Conservation (phyloP, 2,329 filamentous ascomycete genomes). For the Fusarium verrucosum region DNA sequence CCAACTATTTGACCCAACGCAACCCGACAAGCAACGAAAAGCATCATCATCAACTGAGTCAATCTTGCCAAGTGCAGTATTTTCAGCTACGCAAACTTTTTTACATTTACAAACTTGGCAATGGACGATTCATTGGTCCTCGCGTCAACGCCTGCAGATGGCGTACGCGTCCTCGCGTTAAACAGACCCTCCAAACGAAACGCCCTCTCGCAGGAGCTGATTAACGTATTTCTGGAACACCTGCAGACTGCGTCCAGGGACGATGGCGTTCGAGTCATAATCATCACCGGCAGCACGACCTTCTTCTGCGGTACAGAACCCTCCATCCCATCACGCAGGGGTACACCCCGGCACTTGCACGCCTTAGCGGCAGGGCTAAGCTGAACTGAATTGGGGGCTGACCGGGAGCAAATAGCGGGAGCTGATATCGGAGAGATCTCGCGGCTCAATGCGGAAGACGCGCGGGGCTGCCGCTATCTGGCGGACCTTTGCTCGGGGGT, state of each 20-base stretch:
- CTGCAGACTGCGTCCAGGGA: constrained; percentile 41
- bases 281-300: constrained; percentile 51
- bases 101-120: neutral
- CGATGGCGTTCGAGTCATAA: constrained; percentile 48
- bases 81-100: neutral
- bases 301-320: constrained; percentile 50
- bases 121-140: constrained; percentile 39
- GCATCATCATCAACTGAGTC: neutral
- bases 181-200: constrained; percentile 67
- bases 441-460: constrained; percentile 46
- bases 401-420: constrained; percentile 44
- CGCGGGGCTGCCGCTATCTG: constrained; percentile 49
- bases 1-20: constrained; percentile 33
- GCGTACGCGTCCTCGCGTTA: constrained; percentile 59
- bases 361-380: constrained; percentile 7
- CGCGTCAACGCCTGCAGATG: constrained; percentile 44
- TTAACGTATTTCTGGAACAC: constrained; percentile 53
- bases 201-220: constrained; percentile 63
- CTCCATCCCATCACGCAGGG: constrained; percentile 1
- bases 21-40: neutral
- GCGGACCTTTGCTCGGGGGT: constrained; percentile 54
- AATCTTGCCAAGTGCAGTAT: constrained; percentile 11
- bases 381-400: constrained; percentile 15
- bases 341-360: constrained; percentile 15
- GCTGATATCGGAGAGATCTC: constrained; percentile 52